Evolutionary conservation across 2,329 filamentous ascomycete genomes (phyloP), one percentile per base, ranked within the genome.

Genomic region (Phialophora verrucosa): DNA sequence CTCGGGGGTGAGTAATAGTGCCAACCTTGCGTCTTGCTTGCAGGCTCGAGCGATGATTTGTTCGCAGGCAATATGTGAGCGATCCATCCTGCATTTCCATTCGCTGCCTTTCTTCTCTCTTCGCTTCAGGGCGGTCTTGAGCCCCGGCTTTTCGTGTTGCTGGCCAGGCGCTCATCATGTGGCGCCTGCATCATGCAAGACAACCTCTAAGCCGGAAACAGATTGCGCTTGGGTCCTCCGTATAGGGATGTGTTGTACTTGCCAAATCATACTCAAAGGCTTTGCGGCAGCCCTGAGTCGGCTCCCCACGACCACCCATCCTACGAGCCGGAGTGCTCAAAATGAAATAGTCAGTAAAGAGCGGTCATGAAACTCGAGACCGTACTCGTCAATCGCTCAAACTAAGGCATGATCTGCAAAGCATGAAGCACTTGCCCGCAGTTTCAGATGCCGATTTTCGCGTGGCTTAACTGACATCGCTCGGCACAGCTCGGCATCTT

Each of bases 181-280:
- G 60, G 60, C 60, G 60, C 51, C 38, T 62, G 60, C 60, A 56
- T 56, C 25, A 62, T 62, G 60, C 60, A 56, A 5, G 60, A 62
- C 51, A 49, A 49, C 27, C 59, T 61, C 50, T 20, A 8, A 38
- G 27, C 47, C 42, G 29, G 58, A 53, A 32, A 53, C 58, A n/a
- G 29, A 20, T 35, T 35, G 53, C 53, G 4, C 11, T n/a, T 35
- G n/a, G 53, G 17, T 27, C 42, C 57, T 23, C 27, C 57, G 11
- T 25, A 59, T 47, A 50, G 25, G 57, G 49, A 27, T 23, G 49
- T 51, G 12, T 25, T 51, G 49, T 51, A 51, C 23, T 51, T 51
- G 49, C 49, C 49, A 51, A 51, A 51, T 51, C 10, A 8, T 17
- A 23, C n/a, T 25, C 49, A 2, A 4, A 2, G 49, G 11, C 42